Evolutionary conservation across 768 basidiomycete genomes (phyloP), one percentile per base, ranked within the genome.

Genomic region (Phylloporus sp.): DNA sequence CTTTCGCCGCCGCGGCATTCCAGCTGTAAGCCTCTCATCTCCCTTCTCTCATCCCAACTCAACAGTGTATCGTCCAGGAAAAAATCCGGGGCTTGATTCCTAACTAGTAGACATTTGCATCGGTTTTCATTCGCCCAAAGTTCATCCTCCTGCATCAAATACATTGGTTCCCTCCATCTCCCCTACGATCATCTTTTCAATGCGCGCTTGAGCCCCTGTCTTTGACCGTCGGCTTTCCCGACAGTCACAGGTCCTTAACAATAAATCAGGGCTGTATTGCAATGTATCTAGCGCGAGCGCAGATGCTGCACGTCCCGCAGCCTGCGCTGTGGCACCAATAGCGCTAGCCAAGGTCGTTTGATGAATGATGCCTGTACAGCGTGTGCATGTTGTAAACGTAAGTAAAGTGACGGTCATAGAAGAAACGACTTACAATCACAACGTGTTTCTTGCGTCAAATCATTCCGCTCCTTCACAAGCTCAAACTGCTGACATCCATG

Each of bases 361-460:
- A 59, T 91, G 89, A 6, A 89, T 72, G 28, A 86, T 48, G 26
- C 88, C 88, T 90, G n/a, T n/a, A n/a, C n/a, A n/a, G n/a, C n/a
- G n/a, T n/a, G n/a, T n/a, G 53, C 33, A 34, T 37, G 20, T 49
- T 7, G 23, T 31, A 24, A 50, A 55, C 55, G 55, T 58, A 51
- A 60, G 49, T 29, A 22, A 29, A 38, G 28, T 50, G 46, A 49
- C 42, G 24, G 32, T 56, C 46, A 21, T 43, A 26, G 21, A 45
- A 39, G 26, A 29, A 38, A 9, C 31, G 5, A 20, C 76, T 57
- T 54, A 85, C 84, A 78, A 38, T 80, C 70, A 60, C 80, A 84
- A 20, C 63, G 67, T 48, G 73, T 70, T 49, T 64, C 57, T 38
- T 60, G 64, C 34, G 57, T 63, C 37, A 46, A 52, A 23, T 65